Conservation (phyloP, 2,329 filamentous ascomycete genomes). For the Raffaelea albimanens region DNA sequence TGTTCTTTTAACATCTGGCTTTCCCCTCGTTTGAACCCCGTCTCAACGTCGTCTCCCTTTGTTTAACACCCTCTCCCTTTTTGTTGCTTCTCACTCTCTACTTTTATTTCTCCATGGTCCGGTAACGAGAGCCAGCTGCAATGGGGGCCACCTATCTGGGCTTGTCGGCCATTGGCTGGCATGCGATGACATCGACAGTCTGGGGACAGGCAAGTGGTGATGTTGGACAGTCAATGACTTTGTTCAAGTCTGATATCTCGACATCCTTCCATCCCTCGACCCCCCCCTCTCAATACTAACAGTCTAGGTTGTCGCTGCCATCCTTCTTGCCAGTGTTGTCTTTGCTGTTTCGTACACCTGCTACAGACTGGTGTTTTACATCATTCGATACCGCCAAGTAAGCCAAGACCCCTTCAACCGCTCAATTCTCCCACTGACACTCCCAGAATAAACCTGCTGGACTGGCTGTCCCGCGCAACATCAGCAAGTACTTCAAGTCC, state of each 20-base stretch:
- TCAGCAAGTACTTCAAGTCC: constrained; percentile 1
- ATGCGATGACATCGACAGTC: constrained; percentile 5
- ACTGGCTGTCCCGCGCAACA: neutral
- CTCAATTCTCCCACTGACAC: too few species aligned
- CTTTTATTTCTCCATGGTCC: neutral
- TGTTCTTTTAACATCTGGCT: neutral
- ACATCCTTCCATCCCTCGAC: too few species aligned
- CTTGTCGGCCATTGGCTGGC: constrained; percentile 11
- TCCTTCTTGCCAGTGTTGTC: constrained; percentile 4
- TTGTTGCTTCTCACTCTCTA: neutral
- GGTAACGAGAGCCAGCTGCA: neutral
- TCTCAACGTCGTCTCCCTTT: too few species aligned
- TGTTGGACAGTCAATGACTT: too few species aligned
- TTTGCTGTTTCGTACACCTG: constrained; percentile 2
- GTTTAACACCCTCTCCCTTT: neutral
- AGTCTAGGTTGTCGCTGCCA: constrained; percentile 1
- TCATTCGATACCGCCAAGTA: neutral
- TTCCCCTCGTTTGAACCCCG: neutral
- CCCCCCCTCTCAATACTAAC: too few species aligned
- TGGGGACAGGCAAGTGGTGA: constrained; percentile 7
- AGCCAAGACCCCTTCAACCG: too few species aligned
- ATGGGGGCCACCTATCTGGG: constrained; percentile 10
- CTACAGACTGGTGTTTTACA: neutral
- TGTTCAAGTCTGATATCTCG: too few species aligned
- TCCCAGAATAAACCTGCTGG: neutral